phyloP scores from a whole-genome alignment of 2,329 filamentous ascomycete genomes.

The Trichoderma atroviride region DNA sequence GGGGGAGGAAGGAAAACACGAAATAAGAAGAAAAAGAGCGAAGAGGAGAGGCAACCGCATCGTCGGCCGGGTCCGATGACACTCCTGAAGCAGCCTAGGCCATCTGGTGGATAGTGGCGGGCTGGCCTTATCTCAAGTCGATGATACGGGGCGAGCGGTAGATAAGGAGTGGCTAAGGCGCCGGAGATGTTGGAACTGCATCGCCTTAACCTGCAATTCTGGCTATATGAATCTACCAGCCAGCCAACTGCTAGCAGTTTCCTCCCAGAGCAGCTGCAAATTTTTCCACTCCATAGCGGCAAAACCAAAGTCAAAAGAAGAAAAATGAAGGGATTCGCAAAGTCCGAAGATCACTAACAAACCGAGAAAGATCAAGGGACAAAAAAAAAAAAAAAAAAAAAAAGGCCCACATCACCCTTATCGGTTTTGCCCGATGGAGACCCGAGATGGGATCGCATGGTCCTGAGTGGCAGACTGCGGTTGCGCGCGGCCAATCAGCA shows the following conservation, averaged over 20 bases:
- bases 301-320: background rate
- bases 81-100: conserved; percentile 11
- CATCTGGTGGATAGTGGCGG: conserved; percentile 23
- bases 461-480: background rate
- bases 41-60: conserved; percentile 10
- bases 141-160: conserved; percentile 3
- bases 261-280: background rate
- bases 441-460: conserved; percentile 3
- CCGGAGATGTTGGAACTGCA: background rate
- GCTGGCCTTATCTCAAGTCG: conserved; percentile 23
- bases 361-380: background rate
- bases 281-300: background rate
- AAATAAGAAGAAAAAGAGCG: background rate
- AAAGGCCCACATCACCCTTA: conserved; percentile 12
- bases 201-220: background rate
- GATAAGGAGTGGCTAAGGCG: conserved; percentile 9
- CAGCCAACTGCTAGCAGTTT: background rate
- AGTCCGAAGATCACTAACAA: conserved; percentile 11
- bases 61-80: conserved; percentile 26
- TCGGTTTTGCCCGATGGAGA: conserved; percentile 15
- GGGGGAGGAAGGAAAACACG: background rate
- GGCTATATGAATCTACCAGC: background rate
- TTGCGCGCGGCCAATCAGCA: conserved; percentile 19
- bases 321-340: conserved; percentile 18
- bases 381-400: background rate